Conservation (phyloP, 495 filamentous ascomycete genomes). For the Trichoderma asperelloides region DNA sequence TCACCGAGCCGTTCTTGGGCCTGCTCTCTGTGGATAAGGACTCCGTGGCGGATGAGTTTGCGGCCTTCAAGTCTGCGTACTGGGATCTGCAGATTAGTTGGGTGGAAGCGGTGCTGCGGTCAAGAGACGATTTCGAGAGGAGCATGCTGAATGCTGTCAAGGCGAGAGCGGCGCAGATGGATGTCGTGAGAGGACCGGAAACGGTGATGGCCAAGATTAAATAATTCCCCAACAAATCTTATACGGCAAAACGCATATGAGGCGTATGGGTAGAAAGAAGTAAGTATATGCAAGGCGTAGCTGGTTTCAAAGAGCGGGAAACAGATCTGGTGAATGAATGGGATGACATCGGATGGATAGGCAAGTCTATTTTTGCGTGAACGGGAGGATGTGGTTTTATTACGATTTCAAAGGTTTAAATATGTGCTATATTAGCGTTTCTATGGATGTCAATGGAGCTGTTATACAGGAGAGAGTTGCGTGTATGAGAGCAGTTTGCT, state of each 20-base stretch:
- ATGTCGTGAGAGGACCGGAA: constrained; percentile 66
- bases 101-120: constrained; percentile 88
- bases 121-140: constrained; percentile 87
- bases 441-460: neutral
- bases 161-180: constrained; percentile 73
- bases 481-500: neutral
- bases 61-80: constrained; percentile 71
- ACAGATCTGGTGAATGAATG: neutral
- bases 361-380: neutral
- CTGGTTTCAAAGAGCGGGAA: neutral
- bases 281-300: neutral
- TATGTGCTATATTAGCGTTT: constrained; percentile 5
- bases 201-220: constrained; percentile 88
- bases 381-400: neutral
- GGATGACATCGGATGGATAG: neutral
- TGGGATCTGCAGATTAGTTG: constrained; percentile 93
- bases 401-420: neutral
- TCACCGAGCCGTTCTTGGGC: constrained; percentile 68
- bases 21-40: constrained; percentile 71
- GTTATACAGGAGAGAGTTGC: neutral
- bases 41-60: constrained; percentile 64
- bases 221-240: constrained; percentile 29
- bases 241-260: neutral
- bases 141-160: constrained; percentile 82
- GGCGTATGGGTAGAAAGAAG: neutral